Evolutionary conservation across 306 rosid species (phyloP).

Genomic region (Luffa aegyptiaca): DNA sequence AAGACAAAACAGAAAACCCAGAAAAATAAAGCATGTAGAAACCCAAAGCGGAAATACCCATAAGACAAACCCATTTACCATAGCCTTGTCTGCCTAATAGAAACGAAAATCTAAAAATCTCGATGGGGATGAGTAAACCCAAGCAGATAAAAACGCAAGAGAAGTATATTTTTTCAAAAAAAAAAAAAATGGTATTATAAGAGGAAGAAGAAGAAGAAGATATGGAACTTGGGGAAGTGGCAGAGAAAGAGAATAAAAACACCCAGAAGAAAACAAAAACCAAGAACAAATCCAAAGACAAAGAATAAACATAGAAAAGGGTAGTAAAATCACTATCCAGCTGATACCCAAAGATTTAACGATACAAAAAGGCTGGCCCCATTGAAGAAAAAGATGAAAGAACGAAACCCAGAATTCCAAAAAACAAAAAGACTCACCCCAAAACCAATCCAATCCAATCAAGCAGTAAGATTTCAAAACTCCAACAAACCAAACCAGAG

Average conservation of each 20-base stretch:
- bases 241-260: slow-evolving; percentile 31
- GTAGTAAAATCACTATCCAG: slow-evolving; percentile 47
- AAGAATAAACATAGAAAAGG: slow-evolving; percentile 78
- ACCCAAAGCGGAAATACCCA: slow-evolving; percentile 42
- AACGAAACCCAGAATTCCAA: background rate
- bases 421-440: slow-evolving; percentile 15
- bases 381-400: slow-evolving; percentile 16
- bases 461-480: background rate
- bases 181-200: slow-evolving; percentile 23
- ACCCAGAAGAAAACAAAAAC: slow-evolving; percentile 55
- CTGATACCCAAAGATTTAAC: slow-evolving; percentile 25
- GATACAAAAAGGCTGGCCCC: slow-evolving; percentile 9
- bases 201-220: slow-evolving; percentile 4
- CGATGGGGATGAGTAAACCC: slow-evolving; percentile 27
- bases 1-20: background rate
- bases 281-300: slow-evolving; percentile 50
- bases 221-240: slow-evolving; percentile 11
- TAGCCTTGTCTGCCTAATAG: slow-evolving; percentile 36
- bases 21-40: slow-evolving; percentile 11
- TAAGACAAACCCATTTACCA: slow-evolving; percentile 39
- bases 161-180: background rate
- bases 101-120: slow-evolving; percentile 38
- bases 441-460: slow-evolving; percentile 15
- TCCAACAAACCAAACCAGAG: background rate
- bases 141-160: slow-evolving; percentile 34